Base-by-base conservation (phyloP, 441 rosid genomes). In the Brassica hybrid region DNA sequence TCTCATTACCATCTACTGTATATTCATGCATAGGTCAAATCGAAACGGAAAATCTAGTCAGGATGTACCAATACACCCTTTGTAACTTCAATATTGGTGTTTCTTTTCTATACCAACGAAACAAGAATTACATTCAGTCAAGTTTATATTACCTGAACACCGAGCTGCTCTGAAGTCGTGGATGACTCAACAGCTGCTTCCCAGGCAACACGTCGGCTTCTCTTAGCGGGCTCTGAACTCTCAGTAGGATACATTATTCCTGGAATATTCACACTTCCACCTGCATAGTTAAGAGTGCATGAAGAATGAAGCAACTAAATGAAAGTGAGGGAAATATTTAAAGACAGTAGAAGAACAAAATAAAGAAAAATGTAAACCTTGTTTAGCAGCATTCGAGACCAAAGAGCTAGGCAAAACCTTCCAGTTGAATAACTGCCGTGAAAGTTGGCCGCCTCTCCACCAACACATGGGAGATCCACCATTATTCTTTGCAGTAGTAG, bases 371-470 rank as follows among this genome's bases (percentile, higher is more conserved):
- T 69, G 67, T 72, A 67, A 81, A 93, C 99, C 99, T 90, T 90
- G 90, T 88, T 92, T 87, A 74, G 99, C 98, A 79, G 97, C 97
- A 84, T 90, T 96, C 57, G 89, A 86, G 52, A 78, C 86, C 82
- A 96, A 80, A 74, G 88, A 74, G 64, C 23, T 72, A 76, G 98
- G 98, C 76, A 92, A 79, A 65, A 70, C 90, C 88, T 96, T 96
- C 97, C 98, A 96, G 79, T 72, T 90, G 86, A 90, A 93, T 82
- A 93, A 72, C 69, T 71, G 86, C 72, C 94, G 88, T 75, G 99
- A 93, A 68, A 93, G 72, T 80, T 79, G 79, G 67, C 99, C 99
- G 71, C 99, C 99, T 76, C 99, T 94, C 98, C 98, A 90, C 98
- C 98, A 96, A 78, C 84, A 87, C 83, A 92, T 84, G 73, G 86